These are phyloP conservation scores for Turnera subulata DNA, from an alignment of 345 rosid genomes.

Conservation along the genomic window DNA sequence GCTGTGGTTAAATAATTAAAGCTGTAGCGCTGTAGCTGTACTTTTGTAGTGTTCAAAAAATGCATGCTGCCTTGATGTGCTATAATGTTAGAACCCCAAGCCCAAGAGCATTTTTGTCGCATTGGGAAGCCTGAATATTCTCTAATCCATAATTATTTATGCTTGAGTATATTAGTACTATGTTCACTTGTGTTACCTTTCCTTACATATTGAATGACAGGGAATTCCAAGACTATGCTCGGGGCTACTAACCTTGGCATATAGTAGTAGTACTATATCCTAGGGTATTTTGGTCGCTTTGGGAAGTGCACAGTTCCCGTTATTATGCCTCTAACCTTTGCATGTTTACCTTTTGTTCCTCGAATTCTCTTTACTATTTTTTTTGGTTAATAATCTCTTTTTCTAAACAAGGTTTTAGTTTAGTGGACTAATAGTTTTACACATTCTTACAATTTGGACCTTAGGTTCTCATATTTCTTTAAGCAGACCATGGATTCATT, in stretches of 20 bases:
- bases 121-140: constrained; percentile 62
- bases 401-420: no score
- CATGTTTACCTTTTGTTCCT: no score
- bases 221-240: constrained; percentile 14
- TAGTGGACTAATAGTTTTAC: no score
- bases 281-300: constrained; percentile 25
- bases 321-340: no score
- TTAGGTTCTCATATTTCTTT: no score
- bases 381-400: no score
- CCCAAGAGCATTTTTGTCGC: constrained; percentile 61
- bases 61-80: constrained; percentile 22
- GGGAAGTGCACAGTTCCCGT: background rate
- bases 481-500: no score
- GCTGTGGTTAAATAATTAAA: background rate
- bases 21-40: background rate
- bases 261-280: background rate
- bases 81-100: constrained; percentile 13
- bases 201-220: background rate
- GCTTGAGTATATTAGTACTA: background rate
- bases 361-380: no score
- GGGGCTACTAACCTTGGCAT: background rate
- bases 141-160: constrained; percentile 12
- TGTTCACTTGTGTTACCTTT: background rate
- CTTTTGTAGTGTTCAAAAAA: background rate
- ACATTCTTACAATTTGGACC: no score